Conservation (phyloP, 495 filamentous ascomycete genomes). For the Aspergillus campestris region DNA sequence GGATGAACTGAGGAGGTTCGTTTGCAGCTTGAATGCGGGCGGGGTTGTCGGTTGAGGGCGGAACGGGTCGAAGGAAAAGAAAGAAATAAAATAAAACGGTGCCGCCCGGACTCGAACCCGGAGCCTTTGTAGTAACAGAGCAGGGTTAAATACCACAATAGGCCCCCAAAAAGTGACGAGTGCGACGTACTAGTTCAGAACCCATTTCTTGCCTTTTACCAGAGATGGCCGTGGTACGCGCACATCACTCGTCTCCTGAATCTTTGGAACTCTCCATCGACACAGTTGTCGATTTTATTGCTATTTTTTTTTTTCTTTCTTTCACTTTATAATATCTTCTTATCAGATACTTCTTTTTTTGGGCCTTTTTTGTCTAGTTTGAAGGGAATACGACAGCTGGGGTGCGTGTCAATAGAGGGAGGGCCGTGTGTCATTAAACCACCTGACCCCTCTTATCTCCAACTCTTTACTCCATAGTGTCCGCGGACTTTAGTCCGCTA, state of each 20-base stretch:
- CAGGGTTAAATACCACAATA: conserved; percentile 8
- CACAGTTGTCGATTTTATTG: conserved; percentile 33
- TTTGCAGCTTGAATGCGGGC: conserved; percentile 1
- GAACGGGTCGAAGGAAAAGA: conserved; percentile 1
- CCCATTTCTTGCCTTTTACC: conserved; percentile 65
- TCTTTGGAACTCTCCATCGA: conserved; percentile 48
- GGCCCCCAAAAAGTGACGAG: conserved; percentile 22
- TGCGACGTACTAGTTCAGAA: conserved; percentile 49
- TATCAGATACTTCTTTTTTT: conserved; percentile 1
- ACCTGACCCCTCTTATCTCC: no score
- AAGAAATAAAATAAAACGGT: conserved; percentile 7
- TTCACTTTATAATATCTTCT: not conserved
- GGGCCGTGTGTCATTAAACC: conserved; percentile 1
- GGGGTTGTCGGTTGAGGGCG: conserved; percentile 7
- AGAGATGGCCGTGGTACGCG: conserved; percentile 57
- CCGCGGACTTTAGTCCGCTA: no score
- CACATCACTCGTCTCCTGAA: conserved; percentile 48
- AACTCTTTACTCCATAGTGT: no score
- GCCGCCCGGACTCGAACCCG: conserved; percentile 20
- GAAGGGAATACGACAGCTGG: not conserved
- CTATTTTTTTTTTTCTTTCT: conserved; percentile 12
- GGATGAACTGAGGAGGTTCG: no score
- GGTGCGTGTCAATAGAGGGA: conserved; percentile 2
- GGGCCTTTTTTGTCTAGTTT: not conserved
- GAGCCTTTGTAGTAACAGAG: not conserved